These are phyloP conservation scores for Hypoxylon lienhwacheense DNA, from an alignment of 495 filamentous ascomycete genomes.

Conservation along the genomic window DNA sequence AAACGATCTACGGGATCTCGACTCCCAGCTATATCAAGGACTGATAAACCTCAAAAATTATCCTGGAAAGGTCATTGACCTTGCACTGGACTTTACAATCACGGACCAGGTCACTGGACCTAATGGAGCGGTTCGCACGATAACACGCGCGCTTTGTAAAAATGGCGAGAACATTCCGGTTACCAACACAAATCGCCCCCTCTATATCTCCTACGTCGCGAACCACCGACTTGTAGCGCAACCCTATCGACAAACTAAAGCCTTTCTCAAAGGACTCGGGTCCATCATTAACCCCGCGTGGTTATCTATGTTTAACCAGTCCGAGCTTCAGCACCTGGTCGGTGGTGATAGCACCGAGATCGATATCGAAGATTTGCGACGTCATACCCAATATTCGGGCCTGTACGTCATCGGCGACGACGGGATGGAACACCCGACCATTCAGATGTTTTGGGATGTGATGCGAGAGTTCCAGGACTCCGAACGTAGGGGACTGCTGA, in stretches of 20 bases:
- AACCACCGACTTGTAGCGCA: constrained; percentile 82
- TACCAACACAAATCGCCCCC: constrained; percentile 84
- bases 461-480: constrained; percentile 72
- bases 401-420: constrained; percentile 88
- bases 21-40: constrained; percentile 91
- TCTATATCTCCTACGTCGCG: constrained; percentile 93
- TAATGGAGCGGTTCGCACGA: constrained; percentile 51
- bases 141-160: constrained; percentile 73
- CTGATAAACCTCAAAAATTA: constrained; percentile 90
- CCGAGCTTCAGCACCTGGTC: constrained; percentile 88
- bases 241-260: constrained; percentile 73
- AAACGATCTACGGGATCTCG: constrained; percentile 91
- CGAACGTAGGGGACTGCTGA: constrained; percentile 82
- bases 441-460: constrained; percentile 90
- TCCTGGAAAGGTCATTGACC: constrained; percentile 74
- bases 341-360: constrained; percentile 84
- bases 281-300: constrained; percentile 88
- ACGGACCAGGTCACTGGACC: constrained; percentile 70
- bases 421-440: constrained; percentile 76
- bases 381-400: constrained; percentile 84
- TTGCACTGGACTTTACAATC: constrained; percentile 87
- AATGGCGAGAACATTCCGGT: constrained; percentile 77
- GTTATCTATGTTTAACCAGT: constrained; percentile 98
- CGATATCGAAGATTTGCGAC: constrained; percentile 83
- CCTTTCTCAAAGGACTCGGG: constrained; percentile 82